Conservation (phyloP, 2,329 filamentous ascomycete species). For the Sporothrix brasiliensis region DNA sequence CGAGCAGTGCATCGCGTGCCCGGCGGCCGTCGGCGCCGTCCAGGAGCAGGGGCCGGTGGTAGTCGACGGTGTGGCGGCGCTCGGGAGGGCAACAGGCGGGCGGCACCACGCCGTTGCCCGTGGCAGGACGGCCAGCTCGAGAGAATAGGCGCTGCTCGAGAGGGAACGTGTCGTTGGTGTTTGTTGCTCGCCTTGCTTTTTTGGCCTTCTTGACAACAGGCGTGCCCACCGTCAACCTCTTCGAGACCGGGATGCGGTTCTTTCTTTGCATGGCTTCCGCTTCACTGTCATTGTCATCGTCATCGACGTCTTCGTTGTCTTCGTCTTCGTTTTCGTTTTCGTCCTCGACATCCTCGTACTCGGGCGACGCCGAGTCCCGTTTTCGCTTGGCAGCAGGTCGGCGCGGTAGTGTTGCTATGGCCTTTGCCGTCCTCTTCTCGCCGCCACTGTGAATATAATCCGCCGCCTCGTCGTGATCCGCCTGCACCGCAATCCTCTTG, state of each 20-base stretch:
- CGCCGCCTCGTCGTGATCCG: not conserved
- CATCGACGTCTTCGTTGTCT: not conserved
- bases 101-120: not conserved
- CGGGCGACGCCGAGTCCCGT: constrained; percentile 10
- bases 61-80: constrained; percentile 47
- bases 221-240: not conserved
- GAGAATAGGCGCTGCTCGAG: constrained; percentile 17
- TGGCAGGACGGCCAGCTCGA: no score
- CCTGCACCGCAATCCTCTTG: constrained; percentile 26
- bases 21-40: constrained; percentile 42
- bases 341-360: constrained; percentile 3
- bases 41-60: constrained; percentile 57
- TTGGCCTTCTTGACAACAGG: constrained; percentile 7
- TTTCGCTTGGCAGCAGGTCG: constrained; percentile 18
- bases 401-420: not conserved
- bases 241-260: not conserved
- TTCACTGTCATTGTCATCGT: not conserved
- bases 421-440: not conserved
- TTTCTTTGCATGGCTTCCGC: not conserved
- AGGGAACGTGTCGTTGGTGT: not conserved
- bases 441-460: not conserved
- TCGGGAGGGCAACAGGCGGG: constrained; percentile 37
- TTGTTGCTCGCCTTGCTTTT: not conserved
- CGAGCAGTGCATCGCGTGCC: constrained; percentile 47
- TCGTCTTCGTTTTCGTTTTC: not conserved